These are phyloP conservation scores for Allium sativum DNA, from an alignment of 106 monocot species.

Conservation along the genomic window DNA sequence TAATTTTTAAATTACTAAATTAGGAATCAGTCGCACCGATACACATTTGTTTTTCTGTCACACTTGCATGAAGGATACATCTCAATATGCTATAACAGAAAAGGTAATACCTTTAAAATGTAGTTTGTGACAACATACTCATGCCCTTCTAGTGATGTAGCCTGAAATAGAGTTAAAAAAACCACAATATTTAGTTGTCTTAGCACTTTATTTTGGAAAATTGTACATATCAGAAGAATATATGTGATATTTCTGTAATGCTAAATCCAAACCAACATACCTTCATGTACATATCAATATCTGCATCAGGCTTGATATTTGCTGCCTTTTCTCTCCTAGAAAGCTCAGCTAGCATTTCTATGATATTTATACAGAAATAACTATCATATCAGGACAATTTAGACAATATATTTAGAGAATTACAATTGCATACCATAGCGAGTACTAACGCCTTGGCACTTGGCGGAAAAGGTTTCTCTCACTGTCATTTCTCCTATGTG, in stretches of 20 bases:
- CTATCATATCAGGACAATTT: too few species aligned
- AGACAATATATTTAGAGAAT: too few species aligned
- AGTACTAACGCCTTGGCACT: slow-evolving; percentile 10
- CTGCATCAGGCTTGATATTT: slow-evolving; percentile 50
- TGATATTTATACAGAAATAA: too few species aligned
- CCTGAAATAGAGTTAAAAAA: slow-evolving; percentile 20
- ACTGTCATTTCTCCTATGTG: slow-evolving; percentile 13
- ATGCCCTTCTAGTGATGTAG: slow-evolving; percentile 47
- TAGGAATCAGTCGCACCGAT: not conserved
- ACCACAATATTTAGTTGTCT: too few species aligned
- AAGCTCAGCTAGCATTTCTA: slow-evolving; percentile 56
- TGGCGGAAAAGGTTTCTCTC: slow-evolving; percentile 6
- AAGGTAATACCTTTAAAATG: slow-evolving; percentile 46
- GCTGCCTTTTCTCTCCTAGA: slow-evolving; percentile 49
- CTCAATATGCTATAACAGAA: too few species aligned
- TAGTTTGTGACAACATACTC: slow-evolving; percentile 54
- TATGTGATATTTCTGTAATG: too few species aligned
- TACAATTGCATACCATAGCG: slow-evolving; percentile 1
- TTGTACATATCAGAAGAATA: too few species aligned
- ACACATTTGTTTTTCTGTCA: too few species aligned
- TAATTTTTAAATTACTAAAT: not conserved
- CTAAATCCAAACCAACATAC: not conserved
- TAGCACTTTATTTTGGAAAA: too few species aligned
- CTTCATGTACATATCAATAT: slow-evolving; percentile 67
- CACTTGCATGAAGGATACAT: too few species aligned